Base-by-base conservation (phyloP, 1,284 basidiomycete genomes). In the Megacollybia platyphylla region DNA sequence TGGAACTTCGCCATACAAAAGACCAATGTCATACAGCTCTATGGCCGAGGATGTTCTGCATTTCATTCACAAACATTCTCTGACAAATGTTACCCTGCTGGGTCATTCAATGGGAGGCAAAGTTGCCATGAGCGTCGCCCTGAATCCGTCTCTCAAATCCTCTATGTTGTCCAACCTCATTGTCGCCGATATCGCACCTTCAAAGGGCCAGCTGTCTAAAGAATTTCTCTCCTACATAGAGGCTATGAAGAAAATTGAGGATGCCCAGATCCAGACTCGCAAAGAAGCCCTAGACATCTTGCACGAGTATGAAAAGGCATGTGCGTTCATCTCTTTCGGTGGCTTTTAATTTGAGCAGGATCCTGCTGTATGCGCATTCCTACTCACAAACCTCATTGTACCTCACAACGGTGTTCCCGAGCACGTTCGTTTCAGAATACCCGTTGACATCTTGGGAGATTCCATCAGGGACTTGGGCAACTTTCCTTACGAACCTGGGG, bases 101-200 rank as follows among this genome's bases (percentile, higher is more conserved):
- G 90, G 88, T 0, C 89, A 91, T 54, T 91, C 87, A 2, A 89
- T 92, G 87, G 89, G 90, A 45, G 90, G 90, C 9, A 93, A 93
- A 59, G 84, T 79, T 1, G 85, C 82, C 0, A 89, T 89, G 86
- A 57, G 80, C 1, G 62, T 87, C 26, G 87, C 88, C 0, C 70
- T 93, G 17, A 57, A 69, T 53, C 62, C 73, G 26, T 56, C 66
- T 3, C 65, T 71, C 13, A 68, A 71, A 3, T 40, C 58, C 11
- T 62, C 60, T 38, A 60, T 67, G 2, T 58, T 93, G 11, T 61
- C 69, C 9, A 65, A 77, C 32, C 70, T 92, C n/a, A 70, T 92
- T 41, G 71, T 88, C 5, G 86, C 73, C 7, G 89, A 93, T 58
- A 87, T 93, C 46, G 71, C 87, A 0, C 89, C 89, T 1, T 66